Base-by-base conservation (phyloP, 2,329 filamentous ascomycete species). In the Talaromyces sp. region DNA sequence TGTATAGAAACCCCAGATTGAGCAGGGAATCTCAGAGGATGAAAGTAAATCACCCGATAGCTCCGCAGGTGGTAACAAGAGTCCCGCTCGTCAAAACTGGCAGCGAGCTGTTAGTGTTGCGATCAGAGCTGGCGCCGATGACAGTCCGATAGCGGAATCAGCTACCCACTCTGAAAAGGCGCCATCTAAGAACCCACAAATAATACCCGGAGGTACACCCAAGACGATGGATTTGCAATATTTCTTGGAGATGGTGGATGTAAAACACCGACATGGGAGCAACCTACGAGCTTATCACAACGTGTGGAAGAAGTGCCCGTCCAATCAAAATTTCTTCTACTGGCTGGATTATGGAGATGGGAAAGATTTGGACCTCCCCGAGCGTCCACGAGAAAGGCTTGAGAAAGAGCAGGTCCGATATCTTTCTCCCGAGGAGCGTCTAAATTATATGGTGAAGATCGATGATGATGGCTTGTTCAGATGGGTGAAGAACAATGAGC, bases 261-360 rank as follows among this genome's bases (percentile, higher is more conserved):
- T 86, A 42, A 92, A 95, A 70, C 91, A 97, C 68, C 84, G 91
- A 3, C 95, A 96, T 65, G 92, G 91, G 3, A 88, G 86, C 49
- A 95, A 94, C 61, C 73, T 96, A 46, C 81, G 89, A 29, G 82
- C 84, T 29, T 97, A 96, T 63, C 92, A 97, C 65, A 83, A 85
- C 54, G 85, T 89, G 59, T 97, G 92, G 92, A 91, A 91, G 70
- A 84, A 82, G 55, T 78, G 84, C 1, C 79, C 89, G 24, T 93
- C 90, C 0, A 83, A 85, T 4, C 88, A 96, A 69, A 96, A 94
- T 67, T 97, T 92, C 80, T 96, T 96, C 70, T 93, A 91, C 74
- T 96, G 92, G 91, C 79, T 96, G 1, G 92, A 97, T 68, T 80
- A 88, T 53, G 92, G 92, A 4, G 86, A 87, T 44, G 92, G 92